Base-by-base conservation (phyloP, 805 yeast species). In the Lipomyces mesembrius region DNA sequence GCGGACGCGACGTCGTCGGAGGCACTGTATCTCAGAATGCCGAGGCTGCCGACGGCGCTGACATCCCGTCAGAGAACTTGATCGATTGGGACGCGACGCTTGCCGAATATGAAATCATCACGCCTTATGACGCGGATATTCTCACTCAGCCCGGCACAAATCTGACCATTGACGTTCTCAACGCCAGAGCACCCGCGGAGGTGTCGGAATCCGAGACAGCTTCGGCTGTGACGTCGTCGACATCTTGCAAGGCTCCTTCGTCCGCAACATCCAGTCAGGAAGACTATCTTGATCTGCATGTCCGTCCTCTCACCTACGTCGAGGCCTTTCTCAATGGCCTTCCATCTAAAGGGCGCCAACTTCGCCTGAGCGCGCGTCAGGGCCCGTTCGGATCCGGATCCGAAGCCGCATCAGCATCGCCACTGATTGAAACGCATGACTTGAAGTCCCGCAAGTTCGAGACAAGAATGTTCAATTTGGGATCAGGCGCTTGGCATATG, bases 241-340 rank as follows among this genome's bases (percentile, higher is more conserved):
- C 46, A 27, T 32, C 54, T 8, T 58, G 57, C 53, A 22, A 34
- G 12, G 49, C 14, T 34, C 12, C 32, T 7, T 34, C 59, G 39
- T 20, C 32, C 22, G 49, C 49, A 43, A 7, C 49, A 11, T 29
- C 35, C 64, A 7, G 51, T 52, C 57, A 56, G 37, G 65, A 64
- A n/a, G 68, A 56, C 29, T 65, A 59, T 34, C 65, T 65, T 22
- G 58, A 59, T 46, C 46, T 65, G 58, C 55, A 61, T 20, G 62
- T 61, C 8, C 68, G 68, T 20, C 65, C 56, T 22, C 62, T 58
- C 43, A 65, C 65, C 20, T 65, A 65, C 52, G 65, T 60, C n/a
- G 68, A 65, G 62, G 68, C 53, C 12, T 39, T 65, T 52, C 29
- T 34, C 51, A 58, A 59, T 37, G 59, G 68, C 49, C 14, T 55